Conservation (phyloP, 768 basidiomycete species). For the Ramaria rubella region DNA sequence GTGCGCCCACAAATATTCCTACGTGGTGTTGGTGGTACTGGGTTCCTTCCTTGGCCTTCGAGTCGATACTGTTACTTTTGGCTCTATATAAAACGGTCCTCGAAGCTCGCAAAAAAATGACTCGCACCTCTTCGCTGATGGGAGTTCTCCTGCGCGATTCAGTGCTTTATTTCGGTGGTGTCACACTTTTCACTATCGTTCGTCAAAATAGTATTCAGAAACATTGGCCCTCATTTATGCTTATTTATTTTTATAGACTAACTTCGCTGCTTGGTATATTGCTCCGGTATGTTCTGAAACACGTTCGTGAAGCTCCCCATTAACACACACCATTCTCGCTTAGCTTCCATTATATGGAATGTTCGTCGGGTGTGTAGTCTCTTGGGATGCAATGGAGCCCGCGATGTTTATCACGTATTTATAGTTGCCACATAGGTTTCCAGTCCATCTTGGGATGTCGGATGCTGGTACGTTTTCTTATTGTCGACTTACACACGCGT, state of each 20-base stretch:
- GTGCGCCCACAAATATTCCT: constrained; percentile 4
- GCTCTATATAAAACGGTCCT: not conserved
- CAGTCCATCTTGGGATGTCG: constrained; percentile 4
- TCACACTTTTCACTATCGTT: not conserved
- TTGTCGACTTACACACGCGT: not conserved
- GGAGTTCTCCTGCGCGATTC: not conserved
- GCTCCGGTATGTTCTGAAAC: not conserved
- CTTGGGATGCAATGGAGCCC: not conserved
- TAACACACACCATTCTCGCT: not conserved
- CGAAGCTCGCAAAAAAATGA: not conserved
- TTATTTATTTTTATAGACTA: not conserved
- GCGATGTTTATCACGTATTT: not conserved
- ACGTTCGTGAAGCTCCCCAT: not conserved
- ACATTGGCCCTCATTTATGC: not conserved
- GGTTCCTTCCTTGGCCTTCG: not conserved
- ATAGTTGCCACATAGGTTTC: not conserved
- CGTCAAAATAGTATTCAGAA: not conserved
- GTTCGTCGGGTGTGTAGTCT: constrained; percentile 2
- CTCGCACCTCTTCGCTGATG: not conserved
- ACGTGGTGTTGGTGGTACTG: constrained; percentile 3
- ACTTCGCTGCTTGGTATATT: constrained; percentile 1
- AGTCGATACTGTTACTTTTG: not conserved
- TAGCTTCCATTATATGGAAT: constrained; percentile 2
- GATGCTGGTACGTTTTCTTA: not conserved
- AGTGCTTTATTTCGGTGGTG: constrained; percentile 3